A percentile compares a stretch with the other conserved stretches of the same genome.
phyloP scores from a whole-genome alignment of 176 grass and related monocot genomes.

The Echinochloa phyllopogon region DNA sequence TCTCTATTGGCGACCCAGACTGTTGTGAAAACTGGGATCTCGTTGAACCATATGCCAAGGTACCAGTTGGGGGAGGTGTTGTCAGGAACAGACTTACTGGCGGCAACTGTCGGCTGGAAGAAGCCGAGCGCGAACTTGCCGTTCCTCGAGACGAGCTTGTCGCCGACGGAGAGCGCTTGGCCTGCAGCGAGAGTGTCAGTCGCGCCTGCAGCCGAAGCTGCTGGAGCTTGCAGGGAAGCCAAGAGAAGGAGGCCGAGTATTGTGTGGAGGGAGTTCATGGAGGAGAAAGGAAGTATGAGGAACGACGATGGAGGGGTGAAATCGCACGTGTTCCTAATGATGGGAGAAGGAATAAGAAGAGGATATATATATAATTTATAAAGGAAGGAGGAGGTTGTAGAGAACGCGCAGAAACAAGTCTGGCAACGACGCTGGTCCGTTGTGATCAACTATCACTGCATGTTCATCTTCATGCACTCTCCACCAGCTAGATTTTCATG shows the following conservation, averaged over 20 bases:
- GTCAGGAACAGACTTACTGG: conserved; percentile 19
- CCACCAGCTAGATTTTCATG: too few relatives aligned
- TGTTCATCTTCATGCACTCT: too few relatives aligned
- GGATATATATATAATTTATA: too few relatives aligned
- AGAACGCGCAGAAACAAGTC: background rate
- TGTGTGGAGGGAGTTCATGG: background rate
- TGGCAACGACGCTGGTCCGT: background rate
- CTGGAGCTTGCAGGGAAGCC: background rate
- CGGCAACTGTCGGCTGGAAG: conserved; percentile 31
- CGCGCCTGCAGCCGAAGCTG: background rate
- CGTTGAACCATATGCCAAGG: conserved; percentile 23
- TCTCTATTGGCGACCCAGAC: conserved; percentile 31
- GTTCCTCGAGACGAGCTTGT: conserved; percentile 41
- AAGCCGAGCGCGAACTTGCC: conserved; percentile 58
- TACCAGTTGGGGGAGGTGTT: conserved; percentile 8
- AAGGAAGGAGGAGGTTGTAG: background rate
- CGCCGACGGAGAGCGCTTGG: conserved; percentile 8
- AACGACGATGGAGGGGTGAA: background rate
- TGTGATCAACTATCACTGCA: too few relatives aligned
- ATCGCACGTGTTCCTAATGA: background rate
- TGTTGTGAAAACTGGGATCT: background rate
- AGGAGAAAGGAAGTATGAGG: background rate
- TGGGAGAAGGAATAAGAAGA: background rate
- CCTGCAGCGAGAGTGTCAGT: conserved; percentile 9
- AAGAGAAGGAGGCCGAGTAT: conserved; percentile 17